Percentiles rank a stretch among this genome's conserved stretches.
Conservation (phyloP, 2,329 filamentous ascomycete species). For the Phialophora verrucosa region DNA sequence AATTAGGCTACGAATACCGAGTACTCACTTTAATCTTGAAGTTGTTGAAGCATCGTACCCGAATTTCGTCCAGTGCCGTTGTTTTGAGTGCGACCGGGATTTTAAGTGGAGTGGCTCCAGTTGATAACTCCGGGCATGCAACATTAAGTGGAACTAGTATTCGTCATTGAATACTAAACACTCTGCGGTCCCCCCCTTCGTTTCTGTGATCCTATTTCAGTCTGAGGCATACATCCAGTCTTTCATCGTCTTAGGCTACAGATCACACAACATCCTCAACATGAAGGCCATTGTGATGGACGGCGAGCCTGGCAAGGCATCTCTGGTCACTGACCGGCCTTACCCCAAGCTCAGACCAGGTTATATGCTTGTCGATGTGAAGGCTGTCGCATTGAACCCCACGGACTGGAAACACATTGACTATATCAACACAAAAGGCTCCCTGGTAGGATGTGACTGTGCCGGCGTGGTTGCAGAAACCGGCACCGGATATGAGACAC, state of each 20-base stretch:
- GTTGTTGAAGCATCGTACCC: not conserved
- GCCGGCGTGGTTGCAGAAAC: slow-evolving; percentile 44
- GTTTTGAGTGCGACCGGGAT: not conserved
- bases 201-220: not conserved
- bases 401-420: slow-evolving; percentile 63
- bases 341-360: slow-evolving; percentile 53
- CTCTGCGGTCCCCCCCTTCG: not conserved
- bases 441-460: slow-evolving; percentile 47
- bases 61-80: not conserved
- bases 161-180: not conserved
- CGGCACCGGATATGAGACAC: slow-evolving; percentile 33
- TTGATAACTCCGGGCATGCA: not conserved
- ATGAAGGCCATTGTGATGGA: slow-evolving; percentile 49
- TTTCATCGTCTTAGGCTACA: not conserved
- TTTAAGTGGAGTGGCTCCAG: not conserved
- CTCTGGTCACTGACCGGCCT: slow-evolving; percentile 45
- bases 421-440: slow-evolving; percentile 44
- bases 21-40: not conserved
- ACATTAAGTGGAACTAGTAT: not conserved
- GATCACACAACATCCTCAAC: not conserved
- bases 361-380: slow-evolving; percentile 61
- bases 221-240: not conserved
- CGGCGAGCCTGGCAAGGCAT: slow-evolving; percentile 40
- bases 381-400: slow-evolving; percentile 61
- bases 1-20: not conserved